Evolutionary conservation across 306 rosid species (phyloP).

Genomic region (Prosopis cineraria): DNA sequence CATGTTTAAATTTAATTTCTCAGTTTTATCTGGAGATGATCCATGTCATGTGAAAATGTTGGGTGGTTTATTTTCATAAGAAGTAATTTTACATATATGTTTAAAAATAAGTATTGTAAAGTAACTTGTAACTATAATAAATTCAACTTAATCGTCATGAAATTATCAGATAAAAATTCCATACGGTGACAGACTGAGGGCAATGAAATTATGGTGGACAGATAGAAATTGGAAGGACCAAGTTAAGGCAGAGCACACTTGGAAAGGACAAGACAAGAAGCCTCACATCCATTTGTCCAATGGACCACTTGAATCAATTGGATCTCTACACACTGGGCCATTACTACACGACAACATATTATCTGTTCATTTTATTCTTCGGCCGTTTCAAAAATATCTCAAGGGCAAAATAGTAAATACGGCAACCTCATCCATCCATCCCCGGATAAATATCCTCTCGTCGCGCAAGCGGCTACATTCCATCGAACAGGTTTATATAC

Average conservation of each 20-base stretch:
- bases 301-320: conserved; percentile 11
- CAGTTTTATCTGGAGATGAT: too few relatives aligned
- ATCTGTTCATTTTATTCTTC: not conserved
- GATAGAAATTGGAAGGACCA: not conserved
- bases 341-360: not conserved
- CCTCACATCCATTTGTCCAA: not conserved
- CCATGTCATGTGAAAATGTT: too few relatives aligned
- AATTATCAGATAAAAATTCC: not conserved
- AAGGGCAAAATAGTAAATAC: conserved; percentile 23
- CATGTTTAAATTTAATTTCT: not conserved
- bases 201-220: not conserved
- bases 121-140: not conserved
- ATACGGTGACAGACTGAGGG: not conserved
- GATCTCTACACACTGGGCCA: conserved; percentile 20
- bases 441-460: conserved; percentile 28
- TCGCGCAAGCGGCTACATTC: not conserved
- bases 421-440: conserved; percentile 23
- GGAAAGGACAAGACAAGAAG: not conserved
- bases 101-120: too few relatives aligned
- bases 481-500: not conserved
- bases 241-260: not conserved
- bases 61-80: not conserved
- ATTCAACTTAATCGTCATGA: not conserved
- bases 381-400: conserved; percentile 22
- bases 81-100: not conserved